Conservation (phyloP, 2,329 filamentous ascomycete genomes). For the Rhexocercosporidium sp. region DNA sequence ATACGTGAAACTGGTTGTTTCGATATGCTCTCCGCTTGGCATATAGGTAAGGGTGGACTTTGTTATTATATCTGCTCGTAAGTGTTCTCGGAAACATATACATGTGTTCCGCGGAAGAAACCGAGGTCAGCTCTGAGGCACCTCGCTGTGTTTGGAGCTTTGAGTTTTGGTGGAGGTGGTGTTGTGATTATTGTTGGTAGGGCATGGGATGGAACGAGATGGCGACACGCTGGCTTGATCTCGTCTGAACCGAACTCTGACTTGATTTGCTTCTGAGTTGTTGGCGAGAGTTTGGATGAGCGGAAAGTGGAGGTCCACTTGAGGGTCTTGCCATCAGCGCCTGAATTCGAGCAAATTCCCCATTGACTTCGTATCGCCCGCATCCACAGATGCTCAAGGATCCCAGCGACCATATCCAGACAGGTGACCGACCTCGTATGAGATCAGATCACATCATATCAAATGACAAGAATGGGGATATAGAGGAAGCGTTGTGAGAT, state of each 20-base stretch:
- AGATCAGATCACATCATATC: too few relatives aligned
- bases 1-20: constrained; percentile 11
- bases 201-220: background rate
- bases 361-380: background rate
- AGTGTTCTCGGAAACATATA: background rate
- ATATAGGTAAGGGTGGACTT: constrained; percentile 18
- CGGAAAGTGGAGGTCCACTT: background rate
- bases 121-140: background rate
- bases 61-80: constrained; percentile 1
- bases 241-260: background rate
- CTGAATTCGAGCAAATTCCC: background rate
- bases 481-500: background rate
- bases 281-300: background rate
- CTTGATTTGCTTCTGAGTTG: background rate
- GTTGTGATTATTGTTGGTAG: background rate
- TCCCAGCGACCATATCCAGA: background rate
- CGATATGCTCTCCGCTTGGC: constrained; percentile 12
- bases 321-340: constrained; percentile 3
- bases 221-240: background rate
- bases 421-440: background rate
- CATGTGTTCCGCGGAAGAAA: background rate
- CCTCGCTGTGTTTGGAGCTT: background rate
- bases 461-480: too few relatives aligned
- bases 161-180: background rate
- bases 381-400: background rate